Evolutionary conservation across 1,139 yeast species (phyloP).

Genomic region (Scheffersomyces cryptocercus): DNA sequence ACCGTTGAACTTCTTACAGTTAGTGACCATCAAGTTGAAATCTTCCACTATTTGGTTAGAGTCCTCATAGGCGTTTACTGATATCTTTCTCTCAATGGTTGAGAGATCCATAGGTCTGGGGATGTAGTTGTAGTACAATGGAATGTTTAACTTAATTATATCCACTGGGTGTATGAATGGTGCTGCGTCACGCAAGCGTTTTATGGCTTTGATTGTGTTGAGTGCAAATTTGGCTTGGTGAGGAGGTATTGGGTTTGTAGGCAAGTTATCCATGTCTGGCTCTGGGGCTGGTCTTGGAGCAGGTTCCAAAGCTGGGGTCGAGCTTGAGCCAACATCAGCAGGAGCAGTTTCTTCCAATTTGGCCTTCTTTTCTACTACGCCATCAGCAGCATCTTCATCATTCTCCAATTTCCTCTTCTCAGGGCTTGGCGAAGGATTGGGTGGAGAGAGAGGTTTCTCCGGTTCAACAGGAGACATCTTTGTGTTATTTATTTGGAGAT

Average conservation of each 20-base stretch:
- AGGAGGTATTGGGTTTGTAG: conserved; percentile 72
- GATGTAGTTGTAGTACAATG: conserved; percentile 82
- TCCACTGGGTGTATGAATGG: conserved; percentile 94
- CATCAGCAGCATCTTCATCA: conserved; percentile 12
- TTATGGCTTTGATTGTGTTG: conserved; percentile 75
- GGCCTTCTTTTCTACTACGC: not conserved
- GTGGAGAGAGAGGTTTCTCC: conserved; percentile 47
- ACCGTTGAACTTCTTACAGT: conserved; percentile 87
- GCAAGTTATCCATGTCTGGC: conserved; percentile 70
- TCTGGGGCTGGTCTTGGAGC: conserved; percentile 74
- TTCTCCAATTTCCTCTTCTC: conserved; percentile 37
- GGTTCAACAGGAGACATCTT: conserved; percentile 17
- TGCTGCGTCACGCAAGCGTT: conserved; percentile 86
- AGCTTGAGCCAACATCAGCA: conserved; percentile 3
- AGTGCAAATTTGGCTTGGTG: conserved; percentile 78
- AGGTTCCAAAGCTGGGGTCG: conserved; percentile 37
- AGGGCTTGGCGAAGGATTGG: conserved; percentile 48
- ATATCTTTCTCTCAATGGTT: conserved; percentile 82
- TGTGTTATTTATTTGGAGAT: conserved; percentile 3
- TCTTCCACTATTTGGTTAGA: conserved; percentile 73
- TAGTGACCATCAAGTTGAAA: conserved; percentile 79
- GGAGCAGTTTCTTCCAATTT: not conserved
- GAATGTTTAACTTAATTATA: conserved; percentile 82
- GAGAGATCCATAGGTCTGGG: conserved; percentile 91
- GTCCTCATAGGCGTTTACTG: conserved; percentile 66